A percentile compares a stretch with the other conserved stretches of the same genome.
Evolutionary conservation across 495 filamentous ascomycete genomes (phyloP).

Genomic region (Letharia columbiana): DNA sequence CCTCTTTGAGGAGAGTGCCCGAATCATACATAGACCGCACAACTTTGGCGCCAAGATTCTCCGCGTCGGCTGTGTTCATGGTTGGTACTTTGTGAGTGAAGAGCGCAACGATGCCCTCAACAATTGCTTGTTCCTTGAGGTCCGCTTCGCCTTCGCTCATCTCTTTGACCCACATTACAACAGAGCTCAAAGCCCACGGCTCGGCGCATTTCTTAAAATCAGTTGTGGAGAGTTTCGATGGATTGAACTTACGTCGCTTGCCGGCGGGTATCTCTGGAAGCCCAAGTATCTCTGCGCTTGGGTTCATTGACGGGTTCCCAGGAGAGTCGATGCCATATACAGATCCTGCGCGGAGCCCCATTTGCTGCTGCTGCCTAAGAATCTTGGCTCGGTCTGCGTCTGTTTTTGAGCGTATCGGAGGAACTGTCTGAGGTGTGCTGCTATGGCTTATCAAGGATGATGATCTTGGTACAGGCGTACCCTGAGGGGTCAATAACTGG

Average conservation of each 20-base stretch:
- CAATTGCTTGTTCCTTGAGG: constrained; percentile 70
- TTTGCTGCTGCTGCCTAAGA: constrained; percentile 47
- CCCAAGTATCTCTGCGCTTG: constrained; percentile 51
- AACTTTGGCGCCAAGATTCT: constrained; percentile 70
- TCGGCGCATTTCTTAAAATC: constrained; percentile 83
- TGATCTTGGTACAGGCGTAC: constrained; percentile 62
- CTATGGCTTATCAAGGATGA: constrained; percentile 75
- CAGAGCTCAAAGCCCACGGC: constrained; percentile 88
- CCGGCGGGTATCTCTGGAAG: constrained; percentile 62
- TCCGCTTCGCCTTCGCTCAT: constrained; percentile 80
- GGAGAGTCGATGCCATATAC: constrained; percentile 30
- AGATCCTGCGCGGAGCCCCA: constrained; percentile 34
- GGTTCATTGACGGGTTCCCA: constrained; percentile 40
- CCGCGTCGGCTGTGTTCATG: constrained; percentile 97
- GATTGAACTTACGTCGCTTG: constrained; percentile 70
- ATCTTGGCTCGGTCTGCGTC: constrained; percentile 66
- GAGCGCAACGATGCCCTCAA: constrained; percentile 77
- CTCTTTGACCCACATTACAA: constrained; percentile 76
- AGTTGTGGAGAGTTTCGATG: constrained; percentile 70
- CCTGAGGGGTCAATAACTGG: constrained; percentile 29
- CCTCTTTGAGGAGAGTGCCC: constrained; percentile 73
- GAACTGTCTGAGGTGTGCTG: constrained; percentile 67
- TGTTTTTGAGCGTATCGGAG: constrained; percentile 85
- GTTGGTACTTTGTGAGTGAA: constrained; percentile 96
- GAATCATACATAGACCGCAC: constrained; percentile 73